Base-by-base conservation (phyloP, 306 rosid genomes). In the Herpetospermum pedunculosum region DNA sequence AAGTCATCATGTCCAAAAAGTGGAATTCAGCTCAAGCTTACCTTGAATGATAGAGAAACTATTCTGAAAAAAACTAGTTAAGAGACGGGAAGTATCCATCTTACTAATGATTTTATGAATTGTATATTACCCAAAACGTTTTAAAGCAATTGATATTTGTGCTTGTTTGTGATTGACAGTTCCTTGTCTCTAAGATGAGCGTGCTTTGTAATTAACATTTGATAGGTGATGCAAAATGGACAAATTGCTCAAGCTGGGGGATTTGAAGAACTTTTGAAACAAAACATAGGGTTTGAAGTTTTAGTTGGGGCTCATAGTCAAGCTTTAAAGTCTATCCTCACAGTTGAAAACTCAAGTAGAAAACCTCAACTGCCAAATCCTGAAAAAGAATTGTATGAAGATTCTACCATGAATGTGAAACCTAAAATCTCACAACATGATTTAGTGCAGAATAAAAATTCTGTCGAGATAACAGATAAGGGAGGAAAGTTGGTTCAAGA, bases 141-240 rank as follows among this genome's bases (percentile, higher is more conserved):
- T 18, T 6, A 15, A 68, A 23, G 73, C 21, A 15, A 32, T 60
- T 32, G 69, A 18, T 60, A n/a, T 10, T 9, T 23, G 29, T 53
- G 12, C 68, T 29, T 30, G 55, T 69, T 70, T 47, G 26, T 47
- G 28, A 70, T 46, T 29, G 29, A 44, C 9, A 29, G 28, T 70
- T 10, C 52, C 30, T 50, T 13, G 28, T 49, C 49, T 26, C 70
- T 26, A 74, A 55, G 53, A 8, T 74, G 53, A n/a, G 9, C 55
- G 16, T 60, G n/a, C 40, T 43, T 58, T 21, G 70, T 43, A 16
- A 41, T 53, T 15, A 55, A 26, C 35, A 41, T 73, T 75, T 67
- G 62, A 73, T 81, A 94, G 98, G 95, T 94, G 78, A 89, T 94
- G 97, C 89, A 94, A 84, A 85, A 91, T 81, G 97, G 98, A 78